phyloP scores from a whole-genome alignment of 768 basidiomycete genomes.

The Termitomyces sp. region DNA sequence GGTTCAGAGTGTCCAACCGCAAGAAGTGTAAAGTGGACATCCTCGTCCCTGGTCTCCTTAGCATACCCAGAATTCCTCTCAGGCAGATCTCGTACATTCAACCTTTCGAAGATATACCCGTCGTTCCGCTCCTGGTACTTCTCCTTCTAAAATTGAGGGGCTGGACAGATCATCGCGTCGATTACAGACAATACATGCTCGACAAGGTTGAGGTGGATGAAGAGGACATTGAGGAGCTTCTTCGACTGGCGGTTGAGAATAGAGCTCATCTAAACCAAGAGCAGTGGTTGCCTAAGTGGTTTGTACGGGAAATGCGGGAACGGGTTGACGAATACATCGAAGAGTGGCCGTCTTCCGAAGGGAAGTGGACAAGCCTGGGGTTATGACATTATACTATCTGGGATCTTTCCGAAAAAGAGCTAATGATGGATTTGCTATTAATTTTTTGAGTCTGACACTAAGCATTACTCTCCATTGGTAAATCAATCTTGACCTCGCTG shows the following conservation, averaged over 20 bases:
- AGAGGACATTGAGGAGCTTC: slow-evolving; percentile 30
- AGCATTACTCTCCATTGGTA: too few relatives aligned
- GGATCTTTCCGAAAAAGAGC: too few relatives aligned
- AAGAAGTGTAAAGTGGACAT: slow-evolving; percentile 30
- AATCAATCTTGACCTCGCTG: slow-evolving; percentile 16
- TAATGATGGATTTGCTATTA: too few relatives aligned
- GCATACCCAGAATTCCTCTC: slow-evolving; percentile 31
- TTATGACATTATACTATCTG: neutral
- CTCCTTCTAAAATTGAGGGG: slow-evolving; percentile 37
- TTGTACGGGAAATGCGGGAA: slow-evolving; percentile 19
- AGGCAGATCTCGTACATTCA: slow-evolving; percentile 14
- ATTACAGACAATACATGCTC: slow-evolving; percentile 23
- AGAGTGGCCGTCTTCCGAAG: neutral
- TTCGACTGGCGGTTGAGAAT: slow-evolving; percentile 14
- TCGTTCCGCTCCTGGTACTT: slow-evolving; percentile 32
- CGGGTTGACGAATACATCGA: slow-evolving; percentile 19
- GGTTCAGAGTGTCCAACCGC: slow-evolving; percentile 23
- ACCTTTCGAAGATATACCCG: slow-evolving; percentile 23
- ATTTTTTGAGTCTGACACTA: too few relatives aligned
- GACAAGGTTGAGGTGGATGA: slow-evolving; percentile 35
- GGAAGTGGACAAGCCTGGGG: slow-evolving; percentile 7
- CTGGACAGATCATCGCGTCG: slow-evolving; percentile 34
- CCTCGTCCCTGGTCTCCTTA: slow-evolving; percentile 28
- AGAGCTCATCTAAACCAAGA: slow-evolving; percentile 14
- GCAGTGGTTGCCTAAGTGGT: neutral